A percentile compares a stretch with the other conserved stretches of the same genome.
These are phyloP conservation scores for Daldinia eschscholtzii DNA, from an alignment of 2,329 filamentous ascomycete genomes.

Conservation along the genomic window DNA sequence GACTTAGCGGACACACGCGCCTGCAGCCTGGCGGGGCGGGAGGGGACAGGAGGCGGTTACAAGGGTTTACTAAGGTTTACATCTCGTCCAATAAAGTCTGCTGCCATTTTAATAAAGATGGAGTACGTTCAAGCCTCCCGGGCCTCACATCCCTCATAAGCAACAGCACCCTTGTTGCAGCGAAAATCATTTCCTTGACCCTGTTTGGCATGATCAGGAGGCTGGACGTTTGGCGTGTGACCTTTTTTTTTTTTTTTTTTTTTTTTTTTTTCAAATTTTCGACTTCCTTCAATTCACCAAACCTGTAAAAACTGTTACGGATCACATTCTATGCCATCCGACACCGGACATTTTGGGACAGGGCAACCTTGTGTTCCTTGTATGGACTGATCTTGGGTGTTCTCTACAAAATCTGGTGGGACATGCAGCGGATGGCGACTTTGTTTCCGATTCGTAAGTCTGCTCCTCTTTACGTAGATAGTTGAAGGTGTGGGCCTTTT, in stretches of 20 bases:
- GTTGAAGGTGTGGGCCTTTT: background rate
- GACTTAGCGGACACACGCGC: background rate
- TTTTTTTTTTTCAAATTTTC: conserved; percentile 4
- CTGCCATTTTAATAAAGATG: conserved; percentile 12
- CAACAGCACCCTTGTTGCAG: conserved; percentile 22
- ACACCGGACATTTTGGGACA: conserved; percentile 31
- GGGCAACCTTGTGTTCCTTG: conserved; percentile 3
- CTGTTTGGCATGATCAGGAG: conserved; percentile 40
- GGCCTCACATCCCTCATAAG: conserved; percentile 24
- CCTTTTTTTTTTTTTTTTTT: conserved; percentile 25
- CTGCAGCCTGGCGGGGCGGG: background rate
- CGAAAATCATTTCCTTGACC: background rate
- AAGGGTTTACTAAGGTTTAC: too few species aligned
- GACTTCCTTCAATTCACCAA: conserved; percentile 26
- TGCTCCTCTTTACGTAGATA: background rate
- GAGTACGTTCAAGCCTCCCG: conserved; percentile 35
- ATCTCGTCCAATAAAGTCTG: conserved; percentile 11
- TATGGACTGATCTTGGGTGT: conserved; percentile 24
- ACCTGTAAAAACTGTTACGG: conserved; percentile 23
- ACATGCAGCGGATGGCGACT: conserved; percentile 21
- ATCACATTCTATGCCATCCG: conserved; percentile 26
- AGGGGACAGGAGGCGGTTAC: conserved; percentile 4
- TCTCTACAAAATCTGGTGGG: conserved; percentile 20
- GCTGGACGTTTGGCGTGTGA: conserved; percentile 41
- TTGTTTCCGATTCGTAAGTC: conserved; percentile 25